These are phyloP conservation scores for Corymbia calophylla DNA, from an alignment of 441 rosid genomes.

Conservation along the genomic window DNA sequence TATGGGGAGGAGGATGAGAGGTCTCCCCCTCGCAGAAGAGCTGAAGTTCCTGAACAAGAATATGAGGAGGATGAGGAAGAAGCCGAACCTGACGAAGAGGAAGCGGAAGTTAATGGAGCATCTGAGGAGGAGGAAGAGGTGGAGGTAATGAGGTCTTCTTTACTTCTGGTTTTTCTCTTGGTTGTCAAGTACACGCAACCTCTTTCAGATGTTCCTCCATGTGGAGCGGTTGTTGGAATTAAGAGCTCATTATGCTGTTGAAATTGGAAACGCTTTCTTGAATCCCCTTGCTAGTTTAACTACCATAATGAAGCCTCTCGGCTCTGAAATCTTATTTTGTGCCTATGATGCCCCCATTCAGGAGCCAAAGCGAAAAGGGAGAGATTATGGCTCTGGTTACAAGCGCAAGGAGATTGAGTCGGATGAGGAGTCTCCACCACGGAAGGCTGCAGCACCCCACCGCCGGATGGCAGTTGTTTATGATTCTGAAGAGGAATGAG, in stretches of 20 bases:
- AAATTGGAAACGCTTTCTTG: neutral
- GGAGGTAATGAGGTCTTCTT: conserved; percentile 44
- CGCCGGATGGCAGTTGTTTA: conserved; percentile 15
- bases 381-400: conserved; percentile 1
- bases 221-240: neutral
- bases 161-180: neutral
- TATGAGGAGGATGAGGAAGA: conserved; percentile 72
- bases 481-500: conserved; percentile 16
- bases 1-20: conserved; percentile 81
- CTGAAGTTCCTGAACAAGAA: conserved; percentile 70
- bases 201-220: neutral
- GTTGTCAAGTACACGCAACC: neutral
- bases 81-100: conserved; percentile 52
- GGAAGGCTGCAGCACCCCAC: conserved; percentile 5
- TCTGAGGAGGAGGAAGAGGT: conserved; percentile 73
- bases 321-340: neutral
- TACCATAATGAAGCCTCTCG: neutral
- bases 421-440: conserved; percentile 13
- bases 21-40: conserved; percentile 44
- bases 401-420: conserved; percentile 22
- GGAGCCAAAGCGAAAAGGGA: conserved; percentile 13
- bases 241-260: neutral
- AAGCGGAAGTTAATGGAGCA: conserved; percentile 42
- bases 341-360: neutral
- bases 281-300: neutral